Evolutionary conservation across 2,329 filamentous ascomycete genomes (phyloP).

Genomic region (Sporothrix luriei): DNA sequence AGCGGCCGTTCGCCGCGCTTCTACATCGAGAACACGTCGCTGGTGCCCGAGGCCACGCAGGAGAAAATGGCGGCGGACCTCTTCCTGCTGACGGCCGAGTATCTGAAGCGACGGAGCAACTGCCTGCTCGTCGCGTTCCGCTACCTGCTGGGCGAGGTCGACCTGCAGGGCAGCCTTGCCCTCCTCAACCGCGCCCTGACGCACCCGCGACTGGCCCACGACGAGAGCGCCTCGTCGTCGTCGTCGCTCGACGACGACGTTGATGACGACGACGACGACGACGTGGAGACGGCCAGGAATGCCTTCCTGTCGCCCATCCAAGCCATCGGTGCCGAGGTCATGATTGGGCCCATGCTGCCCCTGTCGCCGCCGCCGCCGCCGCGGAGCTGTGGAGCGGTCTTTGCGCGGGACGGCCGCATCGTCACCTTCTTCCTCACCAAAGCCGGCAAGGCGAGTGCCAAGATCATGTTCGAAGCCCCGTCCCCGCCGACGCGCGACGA

Average conservation of each 20-base stretch:
- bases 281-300: slow-evolving; percentile 60
- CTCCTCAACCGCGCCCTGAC: slow-evolving; percentile 60
- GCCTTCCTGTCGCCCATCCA: slow-evolving; percentile 22
- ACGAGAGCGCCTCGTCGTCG: slow-evolving; percentile 57
- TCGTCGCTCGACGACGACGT: no score
- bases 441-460: slow-evolving; percentile 59
- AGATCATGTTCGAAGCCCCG: slow-evolving; percentile 51
- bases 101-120: slow-evolving; percentile 60
- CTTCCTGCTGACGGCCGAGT: slow-evolving; percentile 58
- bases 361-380: slow-evolving; percentile 58
- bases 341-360: neutral
- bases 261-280: slow-evolving; percentile 51
- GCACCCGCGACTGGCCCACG: slow-evolving; percentile 50
- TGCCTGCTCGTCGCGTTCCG: slow-evolving; percentile 64
- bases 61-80: slow-evolving; percentile 58
- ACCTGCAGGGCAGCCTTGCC: slow-evolving; percentile 61
- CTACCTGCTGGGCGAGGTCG: slow-evolving; percentile 65
- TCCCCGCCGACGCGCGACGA: slow-evolving; percentile 42
- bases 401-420: slow-evolving; percentile 63
- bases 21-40: slow-evolving; percentile 61
- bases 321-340: neutral
- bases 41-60: slow-evolving; percentile 61
- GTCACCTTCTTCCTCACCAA: slow-evolving; percentile 71
- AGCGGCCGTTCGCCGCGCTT: slow-evolving; percentile 61
- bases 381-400: slow-evolving; percentile 62